These are phyloP conservation scores for Bromus sterilis DNA, from an alignment of 176 grass and related monocot species.

Conservation along the genomic window DNA sequence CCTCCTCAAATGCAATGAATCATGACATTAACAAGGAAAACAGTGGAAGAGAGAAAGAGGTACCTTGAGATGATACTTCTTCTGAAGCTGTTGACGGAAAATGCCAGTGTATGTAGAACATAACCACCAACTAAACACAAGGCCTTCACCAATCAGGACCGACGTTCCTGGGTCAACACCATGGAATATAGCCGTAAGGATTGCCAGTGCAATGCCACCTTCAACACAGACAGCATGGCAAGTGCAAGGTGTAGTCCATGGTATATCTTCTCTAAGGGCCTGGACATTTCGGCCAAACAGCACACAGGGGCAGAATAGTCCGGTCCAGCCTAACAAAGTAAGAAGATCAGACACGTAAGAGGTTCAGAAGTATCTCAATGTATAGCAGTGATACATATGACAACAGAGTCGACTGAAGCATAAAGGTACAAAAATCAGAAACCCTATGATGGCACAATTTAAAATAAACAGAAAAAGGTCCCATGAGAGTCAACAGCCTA, in stretches of 20 bases:
- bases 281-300: conserved; percentile 64
- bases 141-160: conserved; percentile 48
- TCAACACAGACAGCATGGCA: conserved; percentile 60
- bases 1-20: not conserved
- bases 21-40: not conserved
- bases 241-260: conserved; percentile 53
- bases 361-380: not conserved
- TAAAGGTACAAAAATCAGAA: not conserved
- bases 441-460: not conserved
- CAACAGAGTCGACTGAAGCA: not conserved
- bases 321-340: conserved; percentile 41
- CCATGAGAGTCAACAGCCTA: not conserved
- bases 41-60: not conserved
- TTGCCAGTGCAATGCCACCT: conserved; percentile 61
- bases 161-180: conserved; percentile 46
- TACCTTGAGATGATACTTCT: conserved; percentile 69
- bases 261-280: conserved; percentile 46
- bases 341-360: not conserved
- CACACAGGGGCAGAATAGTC: conserved; percentile 64
- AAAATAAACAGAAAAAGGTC: not conserved
- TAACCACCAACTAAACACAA: conserved; percentile 55
- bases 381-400: conserved; percentile 2
- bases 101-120: conserved; percentile 35
- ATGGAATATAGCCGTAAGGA: conserved; percentile 46
- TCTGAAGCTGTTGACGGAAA: conserved; percentile 38